Evolutionary conservation across 768 basidiomycete species (phyloP), one percentile per base, ranked within the genome.

Genomic region (Lactifluus piperatus): DNA sequence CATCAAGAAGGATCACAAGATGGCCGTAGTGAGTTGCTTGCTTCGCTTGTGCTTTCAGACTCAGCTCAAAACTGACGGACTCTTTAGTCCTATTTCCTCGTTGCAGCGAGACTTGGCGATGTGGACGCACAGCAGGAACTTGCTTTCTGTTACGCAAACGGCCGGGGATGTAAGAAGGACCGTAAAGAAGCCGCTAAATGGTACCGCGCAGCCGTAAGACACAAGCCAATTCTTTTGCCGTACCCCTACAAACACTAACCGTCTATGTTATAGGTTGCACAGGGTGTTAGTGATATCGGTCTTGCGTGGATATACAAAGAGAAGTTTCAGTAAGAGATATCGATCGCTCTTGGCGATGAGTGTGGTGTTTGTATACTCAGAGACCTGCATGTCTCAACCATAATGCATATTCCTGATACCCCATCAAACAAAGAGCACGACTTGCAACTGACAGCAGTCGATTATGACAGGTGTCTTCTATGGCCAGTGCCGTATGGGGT

Each of bases 301-400:
- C 78, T 93, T 47, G 88, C 88, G 2, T 93, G 91, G 91, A 92
- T 93, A 62, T 90, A 89, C 75, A 94, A 94, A 71, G 84, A 88
- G 67, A 94, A 94, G 72, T 92, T 83, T 65, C 65, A 69, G 46
- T 74, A 57, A 67, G 18, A 16, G 27, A 27, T 24, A 11, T 26
- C 5, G 22, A 29, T 51, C 27, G 10, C 26, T 24, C 39, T 37
- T 49, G 43, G 37, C 13, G 29, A 30, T 10, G 6, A 27, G 16
- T 18, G 49, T n/a, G 37, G 16, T 18, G 49, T n/a, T 29, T 41
- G 45, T 16, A 49, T 16, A n/a, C 20, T 20, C 26, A 36, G 32
- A 47, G 24, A 53, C 29, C 45, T 20, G 36, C 20, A 46, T 51
- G 11, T 55, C 9, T 39, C 3, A 20, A 20, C 32, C 22, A 16